These are phyloP conservation scores for Ambrosiella cleistominuta DNA, from an alignment of 2,329 filamentous ascomycete genomes.

Conservation along the genomic window DNA sequence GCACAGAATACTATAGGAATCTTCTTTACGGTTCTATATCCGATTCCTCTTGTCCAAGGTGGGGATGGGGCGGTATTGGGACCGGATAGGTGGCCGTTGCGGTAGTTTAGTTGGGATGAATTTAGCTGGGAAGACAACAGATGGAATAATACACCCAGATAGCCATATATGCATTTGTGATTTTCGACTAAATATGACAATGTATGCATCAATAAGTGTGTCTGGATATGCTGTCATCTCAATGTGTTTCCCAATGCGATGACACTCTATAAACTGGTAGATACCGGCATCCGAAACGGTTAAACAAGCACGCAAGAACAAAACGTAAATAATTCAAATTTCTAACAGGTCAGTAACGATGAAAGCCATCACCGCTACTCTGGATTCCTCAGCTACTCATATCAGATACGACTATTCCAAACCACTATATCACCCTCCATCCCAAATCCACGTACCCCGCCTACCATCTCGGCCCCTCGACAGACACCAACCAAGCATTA, in stretches of 20 bases:
- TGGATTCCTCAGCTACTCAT: too few relatives aligned
- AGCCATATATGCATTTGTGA: too few relatives aligned
- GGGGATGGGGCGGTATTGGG: background rate
- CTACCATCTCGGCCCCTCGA: background rate
- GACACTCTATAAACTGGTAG: too few relatives aligned
- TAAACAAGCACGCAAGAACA: too few relatives aligned
- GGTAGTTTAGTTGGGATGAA: background rate
- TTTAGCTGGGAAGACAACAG: background rate
- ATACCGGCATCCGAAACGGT: too few relatives aligned
- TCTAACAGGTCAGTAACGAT: too few relatives aligned
- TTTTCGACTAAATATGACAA: too few relatives aligned
- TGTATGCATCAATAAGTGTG: too few relatives aligned
- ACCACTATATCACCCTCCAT: background rate
- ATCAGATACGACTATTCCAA: background rate
- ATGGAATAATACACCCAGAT: background rate
- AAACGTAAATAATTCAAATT: too few relatives aligned
- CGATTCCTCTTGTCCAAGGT: background rate
- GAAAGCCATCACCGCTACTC: too few relatives aligned
- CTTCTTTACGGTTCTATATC: slow-evolving; percentile 2
- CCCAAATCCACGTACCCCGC: background rate
- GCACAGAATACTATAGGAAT: background rate
- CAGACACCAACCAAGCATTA: background rate
- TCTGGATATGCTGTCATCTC: too few relatives aligned
- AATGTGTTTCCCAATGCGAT: too few relatives aligned
- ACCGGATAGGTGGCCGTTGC: background rate